Base-by-base conservation (phyloP, 345 rosid genomes). In the Lepidium sativum region DNA sequence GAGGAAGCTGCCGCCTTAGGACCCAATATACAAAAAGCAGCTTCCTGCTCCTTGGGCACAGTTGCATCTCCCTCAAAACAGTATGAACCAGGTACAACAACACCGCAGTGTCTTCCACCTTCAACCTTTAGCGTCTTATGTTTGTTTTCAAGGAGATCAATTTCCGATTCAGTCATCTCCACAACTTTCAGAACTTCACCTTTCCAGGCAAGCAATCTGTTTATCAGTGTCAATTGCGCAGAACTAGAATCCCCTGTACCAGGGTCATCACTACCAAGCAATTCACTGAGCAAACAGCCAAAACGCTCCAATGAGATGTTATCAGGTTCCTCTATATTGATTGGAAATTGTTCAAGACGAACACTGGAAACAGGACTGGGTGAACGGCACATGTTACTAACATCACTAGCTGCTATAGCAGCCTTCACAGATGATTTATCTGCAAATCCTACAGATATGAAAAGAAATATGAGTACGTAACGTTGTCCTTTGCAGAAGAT, bases 81-180 rank as follows among this genome's bases (percentile, higher is more conserved):
- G 47, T 71, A 64, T 6, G 40, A 78, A 54, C 52, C 32, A 50
- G 50, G 67, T 54, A 57, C 82, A 17, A 39, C 64, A 65, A 48
- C 44, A 18, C 63, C 69, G 34, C 38, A 32, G 27, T 68, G 63
- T 54, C 63, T 76, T 57, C 83, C 74, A 66, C 69, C 61, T 52
- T 74, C 80, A 56, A 60, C 79, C 73, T 73, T 73, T 76, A 88
- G 70, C 4, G 60, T 60, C 84, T 78, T 83, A 1, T 81, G 83
- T 69, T 91, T 89, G 75, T 66, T 88, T 77, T 91, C 99, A 65
- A 85, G 91, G 1, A 71, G 82, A 72, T 91, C 99, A 78, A 95
- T 88, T 81, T 95, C 94, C 31, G 85, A 78, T 63, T 95, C 99
- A 0, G 88, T 85, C 73, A 65, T 65, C 79, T 86, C 96, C 75